These are phyloP conservation scores for Gossypium gossypioides DNA, from an alignment of 441 rosid species.

Conservation along the genomic window DNA sequence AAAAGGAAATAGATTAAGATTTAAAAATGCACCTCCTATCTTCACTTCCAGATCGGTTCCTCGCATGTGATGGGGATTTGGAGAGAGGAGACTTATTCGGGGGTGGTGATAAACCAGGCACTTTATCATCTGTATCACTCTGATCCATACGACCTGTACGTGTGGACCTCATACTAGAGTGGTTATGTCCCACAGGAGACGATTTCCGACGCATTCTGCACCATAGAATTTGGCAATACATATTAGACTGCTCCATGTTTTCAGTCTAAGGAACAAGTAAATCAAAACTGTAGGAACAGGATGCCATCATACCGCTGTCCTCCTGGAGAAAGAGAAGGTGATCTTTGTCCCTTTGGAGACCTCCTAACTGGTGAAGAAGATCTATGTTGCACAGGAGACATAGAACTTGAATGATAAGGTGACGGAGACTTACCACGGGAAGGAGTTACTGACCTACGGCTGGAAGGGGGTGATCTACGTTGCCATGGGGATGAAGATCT, in stretches of 20 bases:
- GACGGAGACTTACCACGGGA: slow-evolving; percentile 33
- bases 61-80: slow-evolving; percentile 19
- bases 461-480: slow-evolving; percentile 28
- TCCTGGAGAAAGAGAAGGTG: slow-evolving; percentile 22
- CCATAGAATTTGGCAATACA: background rate
- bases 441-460: slow-evolving; percentile 29
- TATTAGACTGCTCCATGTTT: background rate
- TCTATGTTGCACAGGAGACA: slow-evolving; percentile 27
- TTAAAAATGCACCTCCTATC: slow-evolving; percentile 29
- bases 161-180: slow-evolving; percentile 19
- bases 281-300: background rate
- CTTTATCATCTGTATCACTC: slow-evolving; percentile 17
- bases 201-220: slow-evolving; percentile 21
- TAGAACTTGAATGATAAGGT: slow-evolving; percentile 28
- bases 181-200: slow-evolving; percentile 15
- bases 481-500: slow-evolving; percentile 19
- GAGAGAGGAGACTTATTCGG: slow-evolving; percentile 24
- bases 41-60: slow-evolving; percentile 21
- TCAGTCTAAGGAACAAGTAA: background rate
- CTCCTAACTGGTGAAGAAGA: slow-evolving; percentile 28
- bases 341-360: slow-evolving; percentile 22
- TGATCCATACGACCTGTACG: slow-evolving; percentile 16
- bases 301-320: slow-evolving; percentile 38
- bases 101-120: slow-evolving; percentile 21
- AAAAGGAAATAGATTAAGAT: background rate